These are phyloP conservation scores for Obelidium mucronatum DNA, from an alignment of 192 early-diverging fungal species.

Conservation along the genomic window DNA sequence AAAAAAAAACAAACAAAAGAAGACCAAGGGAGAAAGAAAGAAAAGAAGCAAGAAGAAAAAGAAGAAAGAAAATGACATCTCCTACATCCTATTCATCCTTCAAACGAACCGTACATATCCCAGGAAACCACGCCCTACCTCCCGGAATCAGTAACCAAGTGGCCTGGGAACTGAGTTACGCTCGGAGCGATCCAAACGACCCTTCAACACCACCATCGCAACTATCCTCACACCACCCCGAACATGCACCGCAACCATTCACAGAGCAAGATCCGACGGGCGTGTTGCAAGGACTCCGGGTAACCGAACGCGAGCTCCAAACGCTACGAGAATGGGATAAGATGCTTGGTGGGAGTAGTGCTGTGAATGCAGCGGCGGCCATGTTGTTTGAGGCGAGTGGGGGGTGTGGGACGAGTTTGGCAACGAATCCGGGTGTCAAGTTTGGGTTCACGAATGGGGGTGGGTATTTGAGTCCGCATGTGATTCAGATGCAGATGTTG, in stretches of 20 bases:
- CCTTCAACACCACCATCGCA: neutral
- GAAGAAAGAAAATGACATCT: neutral
- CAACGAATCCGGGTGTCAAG: neutral
- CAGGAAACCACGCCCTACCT: conserved; percentile 33
- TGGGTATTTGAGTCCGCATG: conserved; percentile 30
- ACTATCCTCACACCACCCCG: neutral
- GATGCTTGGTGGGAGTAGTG: conserved; percentile 15
- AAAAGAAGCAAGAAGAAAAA: neutral
- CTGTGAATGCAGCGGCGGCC: conserved; percentile 22
- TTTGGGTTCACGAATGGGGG: neutral
- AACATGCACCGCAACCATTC: neutral
- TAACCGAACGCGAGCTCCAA: conserved; percentile 26
- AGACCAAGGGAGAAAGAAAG: too few species aligned
- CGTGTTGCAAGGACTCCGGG: neutral
- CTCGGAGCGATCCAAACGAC: conserved; percentile 10
- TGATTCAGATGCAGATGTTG: conserved; percentile 33
- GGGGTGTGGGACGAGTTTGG: neutral
- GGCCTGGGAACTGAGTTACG: conserved; percentile 34
- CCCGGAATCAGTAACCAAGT: conserved; percentile 33
- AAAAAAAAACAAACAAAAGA: neutral
- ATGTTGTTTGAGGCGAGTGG: conserved; percentile 6
- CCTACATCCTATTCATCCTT: conserved; percentile 4
- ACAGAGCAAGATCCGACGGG: neutral
- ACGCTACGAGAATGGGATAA: conserved; percentile 30
- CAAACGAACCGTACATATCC: conserved; percentile 38